Evolutionary conservation across 441 rosid genomes (phyloP), one percentile per base, ranked within the genome.

Genomic region (Adansonia rubrostipa): DNA sequence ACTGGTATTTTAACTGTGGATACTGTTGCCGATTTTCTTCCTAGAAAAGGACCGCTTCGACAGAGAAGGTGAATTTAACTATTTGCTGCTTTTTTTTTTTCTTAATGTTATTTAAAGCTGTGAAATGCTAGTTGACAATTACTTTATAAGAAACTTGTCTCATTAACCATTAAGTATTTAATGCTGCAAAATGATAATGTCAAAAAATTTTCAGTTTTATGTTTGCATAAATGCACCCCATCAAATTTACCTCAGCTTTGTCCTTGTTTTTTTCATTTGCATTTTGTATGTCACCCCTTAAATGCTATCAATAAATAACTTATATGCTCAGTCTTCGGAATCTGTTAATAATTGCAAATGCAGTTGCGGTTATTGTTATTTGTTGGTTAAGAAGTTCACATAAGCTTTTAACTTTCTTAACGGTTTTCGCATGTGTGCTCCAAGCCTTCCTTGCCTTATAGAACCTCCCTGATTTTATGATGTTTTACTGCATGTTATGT

Each of bases 1-100:
- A 85, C 95, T 77, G 98, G 99, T 54, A 93, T 96, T 78, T 84
- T 96, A 84, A 96, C 98, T 5, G 86, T 96, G 50, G 98, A 96
- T 81, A 92, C 98, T 0, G 91, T 89, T 3, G 97, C 97, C 33
- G 94, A 96, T 87, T 93, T 88, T 75, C 96, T 96, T 75, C 99
- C 97, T 0, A 81, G 94, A 77, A 96, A 88, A 85, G 97, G 98
- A 69, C 91, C 93, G 0, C 92, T 87, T 6, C 88, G 89, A 57
- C 92, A 84, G 74, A 88, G 97, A 86, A 89, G 97, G 98, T 93
- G 73, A 45, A 84, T 47, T 67, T 20, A 58, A 28, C 50, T 19
- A 17, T 61, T 22, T 19, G 3, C 47, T 11, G 10, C 9, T 61
- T 19, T 13, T 17, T 60, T 17, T 60, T 36, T 11, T 48, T 47